Evolutionary conservation across 371 early-diverging fungal genomes (phyloP).

Genomic region (Cokeromyces recurvatus): DNA sequence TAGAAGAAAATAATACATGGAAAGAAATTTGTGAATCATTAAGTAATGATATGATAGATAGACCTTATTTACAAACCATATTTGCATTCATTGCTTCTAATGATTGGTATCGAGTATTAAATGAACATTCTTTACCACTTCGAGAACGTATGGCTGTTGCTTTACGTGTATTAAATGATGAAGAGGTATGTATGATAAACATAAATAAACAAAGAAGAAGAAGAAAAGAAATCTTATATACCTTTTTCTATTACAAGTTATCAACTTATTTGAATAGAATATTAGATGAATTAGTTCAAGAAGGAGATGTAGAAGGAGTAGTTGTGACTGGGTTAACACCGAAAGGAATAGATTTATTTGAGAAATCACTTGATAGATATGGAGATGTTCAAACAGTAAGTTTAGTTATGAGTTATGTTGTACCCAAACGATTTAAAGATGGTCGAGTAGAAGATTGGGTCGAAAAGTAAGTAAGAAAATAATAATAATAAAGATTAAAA

Average conservation of each 20-base stretch:
- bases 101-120: constrained; percentile 68
- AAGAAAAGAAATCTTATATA: constrained; percentile 26
- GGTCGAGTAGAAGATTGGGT: constrained; percentile 74
- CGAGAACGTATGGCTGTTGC: constrained; percentile 78
- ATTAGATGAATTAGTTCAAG: constrained; percentile 40
- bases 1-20: constrained; percentile 48
- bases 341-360: constrained; percentile 63
- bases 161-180: constrained; percentile 68
- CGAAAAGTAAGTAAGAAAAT: constrained; percentile 70
- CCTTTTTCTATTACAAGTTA: constrained; percentile 31
- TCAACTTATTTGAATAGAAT: constrained; percentile 45
- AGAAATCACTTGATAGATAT: constrained; percentile 75
- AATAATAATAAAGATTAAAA: neutral
- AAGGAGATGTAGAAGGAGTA: constrained; percentile 72
- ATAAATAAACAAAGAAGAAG: no score
- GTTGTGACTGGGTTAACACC: constrained; percentile 70
- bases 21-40: constrained; percentile 57
- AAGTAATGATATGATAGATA: constrained; percentile 55
- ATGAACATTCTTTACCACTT: constrained; percentile 57
- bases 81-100: constrained; percentile 75
- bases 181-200: no score
- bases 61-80: constrained; percentile 72
- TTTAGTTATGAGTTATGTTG: constrained; percentile 60
- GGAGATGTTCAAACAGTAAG: constrained; percentile 91
- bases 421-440: constrained; percentile 60